Conservation (phyloP, 129 eudicot genomes). For the Scalesia atractyloides region DNA sequence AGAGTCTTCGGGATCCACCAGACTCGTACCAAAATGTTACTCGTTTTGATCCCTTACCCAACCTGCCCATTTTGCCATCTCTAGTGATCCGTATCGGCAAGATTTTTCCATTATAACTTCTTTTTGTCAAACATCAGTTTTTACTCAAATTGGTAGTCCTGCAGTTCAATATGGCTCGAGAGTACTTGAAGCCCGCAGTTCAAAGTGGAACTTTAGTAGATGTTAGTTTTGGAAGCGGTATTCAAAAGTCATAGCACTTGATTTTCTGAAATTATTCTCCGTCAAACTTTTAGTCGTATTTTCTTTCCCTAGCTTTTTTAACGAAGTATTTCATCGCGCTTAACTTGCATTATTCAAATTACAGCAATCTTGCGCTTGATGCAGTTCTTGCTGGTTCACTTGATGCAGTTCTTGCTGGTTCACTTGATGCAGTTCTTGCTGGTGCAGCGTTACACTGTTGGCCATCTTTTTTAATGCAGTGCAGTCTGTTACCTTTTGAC, state of each 20-base stretch:
- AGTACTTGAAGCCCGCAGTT: constrained; percentile 76
- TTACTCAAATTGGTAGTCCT: constrained; percentile 23
- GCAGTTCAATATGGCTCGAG: constrained; percentile 95
- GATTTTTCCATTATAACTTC: background rate
- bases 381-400: no score
- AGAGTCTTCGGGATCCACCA: background rate
- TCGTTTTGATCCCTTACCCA: constrained; percentile 1
- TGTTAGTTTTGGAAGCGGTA: constrained; percentile 96
- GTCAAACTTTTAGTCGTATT: no score
- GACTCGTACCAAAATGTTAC: background rate
- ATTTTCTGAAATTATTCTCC: constrained; percentile 96
- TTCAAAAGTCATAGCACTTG: constrained; percentile 85
- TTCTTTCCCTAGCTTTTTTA: no score
- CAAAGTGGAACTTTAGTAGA: constrained; percentile 87
- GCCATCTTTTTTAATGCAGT: no score
- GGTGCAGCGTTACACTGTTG: no score
- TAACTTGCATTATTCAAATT: no score
- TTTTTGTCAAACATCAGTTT: constrained; percentile 3
- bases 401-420: no score
- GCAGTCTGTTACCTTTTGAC: no score
- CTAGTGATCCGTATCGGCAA: background rate
- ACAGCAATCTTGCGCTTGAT: no score
- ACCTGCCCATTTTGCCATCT: background rate
- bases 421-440: no score
- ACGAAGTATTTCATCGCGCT: no score